A percentile compares a stretch with the other conserved stretches of the same genome.
Evolutionary conservation across 495 filamentous ascomycete genomes (phyloP).

Genomic region (Penicillium bovifimosum): DNA sequence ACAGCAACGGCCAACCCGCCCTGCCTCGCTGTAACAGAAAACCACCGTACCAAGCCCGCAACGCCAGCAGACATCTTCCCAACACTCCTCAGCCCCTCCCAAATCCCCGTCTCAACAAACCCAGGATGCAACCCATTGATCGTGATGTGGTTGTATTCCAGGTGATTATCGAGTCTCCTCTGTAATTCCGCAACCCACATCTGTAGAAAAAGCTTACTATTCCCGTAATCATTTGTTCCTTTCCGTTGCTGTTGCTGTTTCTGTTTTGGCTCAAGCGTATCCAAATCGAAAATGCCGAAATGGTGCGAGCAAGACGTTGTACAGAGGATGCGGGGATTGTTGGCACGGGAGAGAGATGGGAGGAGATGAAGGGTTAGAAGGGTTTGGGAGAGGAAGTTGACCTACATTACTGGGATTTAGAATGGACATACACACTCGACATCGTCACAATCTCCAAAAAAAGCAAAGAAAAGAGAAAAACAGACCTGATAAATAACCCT

Average conservation of each 20-base stretch:
- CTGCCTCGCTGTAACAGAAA: conserved; percentile 19
- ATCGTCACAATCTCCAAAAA: too few relatives aligned
- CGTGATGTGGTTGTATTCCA: conserved; percentile 20
- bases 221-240: conserved; percentile 12
- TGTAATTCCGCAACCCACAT: conserved; percentile 24
- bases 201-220: conserved; percentile 26
- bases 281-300: conserved; percentile 11
- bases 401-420: background rate
- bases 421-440: too few relatives aligned
- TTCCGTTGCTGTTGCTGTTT: background rate
- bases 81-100: background rate
- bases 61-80: background rate
- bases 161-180: conserved; percentile 10
- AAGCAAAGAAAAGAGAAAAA: background rate
- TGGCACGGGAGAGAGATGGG: conserved; percentile 13
- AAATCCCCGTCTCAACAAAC: conserved; percentile 20
- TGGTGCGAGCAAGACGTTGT: conserved; percentile 23
- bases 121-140: conserved; percentile 25
- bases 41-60: background rate
- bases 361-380: conserved; percentile 21
- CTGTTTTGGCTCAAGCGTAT: background rate
- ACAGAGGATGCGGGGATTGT: conserved; percentile 22
- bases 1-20: conserved; percentile 21
- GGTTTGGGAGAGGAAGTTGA: conserved; percentile 24
- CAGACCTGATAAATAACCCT: conserved; percentile 21